Conservation (phyloP, 352 stramenopile genomes). For the Aphanomyces stellatus region DNA sequence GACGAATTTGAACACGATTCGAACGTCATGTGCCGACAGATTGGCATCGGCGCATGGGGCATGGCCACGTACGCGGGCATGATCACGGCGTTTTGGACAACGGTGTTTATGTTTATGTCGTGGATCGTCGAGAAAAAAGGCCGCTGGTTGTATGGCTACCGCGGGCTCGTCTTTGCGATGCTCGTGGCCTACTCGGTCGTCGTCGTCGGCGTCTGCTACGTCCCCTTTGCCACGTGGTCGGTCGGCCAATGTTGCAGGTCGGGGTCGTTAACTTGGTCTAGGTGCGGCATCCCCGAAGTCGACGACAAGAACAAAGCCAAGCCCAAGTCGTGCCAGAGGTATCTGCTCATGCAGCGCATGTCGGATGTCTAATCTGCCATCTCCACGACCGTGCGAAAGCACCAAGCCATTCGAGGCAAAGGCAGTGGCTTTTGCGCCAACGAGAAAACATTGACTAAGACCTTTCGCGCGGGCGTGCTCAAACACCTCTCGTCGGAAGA, state of each 20-base stretch:
- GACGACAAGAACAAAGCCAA: conserved; percentile 18
- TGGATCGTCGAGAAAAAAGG: conserved; percentile 9
- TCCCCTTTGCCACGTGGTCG: conserved; percentile 13
- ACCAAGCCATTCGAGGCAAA: no score
- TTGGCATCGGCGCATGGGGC: conserved; percentile 13
- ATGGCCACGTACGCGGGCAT: conserved; percentile 2
- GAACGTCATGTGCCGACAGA: conserved; percentile 12
- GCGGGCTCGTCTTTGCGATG: conserved; percentile 4
- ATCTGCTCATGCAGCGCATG: conserved; percentile 10
- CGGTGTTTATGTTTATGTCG: conserved; percentile 16
- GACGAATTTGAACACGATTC: conserved; percentile 5
- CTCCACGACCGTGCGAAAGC: not conserved
- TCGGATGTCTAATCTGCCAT: conserved; percentile 6
- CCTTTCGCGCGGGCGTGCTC: conserved; percentile 5
- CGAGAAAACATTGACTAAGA: conserved; percentile 3
- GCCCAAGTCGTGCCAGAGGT: conserved; percentile 16
- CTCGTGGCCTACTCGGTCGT: conserved; percentile 18
- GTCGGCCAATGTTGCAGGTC: no score
- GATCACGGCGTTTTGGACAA: conserved; percentile 17
- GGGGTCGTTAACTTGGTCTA: no score
- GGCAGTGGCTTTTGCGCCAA: not conserved
- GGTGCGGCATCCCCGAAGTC: no score
- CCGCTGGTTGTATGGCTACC: not conserved
- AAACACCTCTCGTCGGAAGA: not conserved
- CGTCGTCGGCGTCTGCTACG: conserved; percentile 8